phyloP scores from a whole-genome alignment of 345 rosid genomes.

The Eucalyptus decipiens region DNA sequence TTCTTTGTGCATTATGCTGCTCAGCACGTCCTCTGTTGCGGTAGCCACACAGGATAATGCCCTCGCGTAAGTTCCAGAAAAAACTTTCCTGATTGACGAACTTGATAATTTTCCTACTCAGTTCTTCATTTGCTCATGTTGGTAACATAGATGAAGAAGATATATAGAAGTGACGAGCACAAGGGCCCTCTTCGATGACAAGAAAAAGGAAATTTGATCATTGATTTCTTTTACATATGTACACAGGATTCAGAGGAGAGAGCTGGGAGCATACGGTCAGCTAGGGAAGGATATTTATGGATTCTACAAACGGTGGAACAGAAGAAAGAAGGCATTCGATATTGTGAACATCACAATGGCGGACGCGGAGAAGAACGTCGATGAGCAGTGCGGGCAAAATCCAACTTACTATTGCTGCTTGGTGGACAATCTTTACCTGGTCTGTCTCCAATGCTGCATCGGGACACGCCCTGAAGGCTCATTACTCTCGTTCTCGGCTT shows the following conservation, averaged over 20 bases:
- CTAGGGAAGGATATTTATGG: not conserved
- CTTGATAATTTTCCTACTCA: not conserved
- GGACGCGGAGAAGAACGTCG: fast-evolving
- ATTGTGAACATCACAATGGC: fast-evolving
- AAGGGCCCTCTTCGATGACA: not conserved
- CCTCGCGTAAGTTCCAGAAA: not conserved
- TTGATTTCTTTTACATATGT: not conserved
- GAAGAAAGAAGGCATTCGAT: not conserved
- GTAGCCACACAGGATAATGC: not conserved
- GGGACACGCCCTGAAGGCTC: not conserved
- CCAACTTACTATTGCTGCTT: fast-evolving
- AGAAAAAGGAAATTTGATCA: not conserved
- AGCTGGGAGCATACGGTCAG: not conserved
- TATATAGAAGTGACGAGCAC: not conserved
- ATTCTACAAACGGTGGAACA: fast-evolving
- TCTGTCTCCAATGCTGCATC: fast-evolving
- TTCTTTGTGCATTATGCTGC: not conserved
- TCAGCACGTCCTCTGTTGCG: not conserved
- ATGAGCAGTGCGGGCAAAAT: not conserved
- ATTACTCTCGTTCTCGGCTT: not conserved
- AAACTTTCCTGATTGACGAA: not conserved
- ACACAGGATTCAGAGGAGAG: not conserved
- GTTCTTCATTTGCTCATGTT: not conserved
- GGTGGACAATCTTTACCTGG: fast-evolving
- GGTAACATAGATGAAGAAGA: not conserved